Conservation (phyloP, 768 basidiomycete species). For the Suillus variegatus region DNA sequence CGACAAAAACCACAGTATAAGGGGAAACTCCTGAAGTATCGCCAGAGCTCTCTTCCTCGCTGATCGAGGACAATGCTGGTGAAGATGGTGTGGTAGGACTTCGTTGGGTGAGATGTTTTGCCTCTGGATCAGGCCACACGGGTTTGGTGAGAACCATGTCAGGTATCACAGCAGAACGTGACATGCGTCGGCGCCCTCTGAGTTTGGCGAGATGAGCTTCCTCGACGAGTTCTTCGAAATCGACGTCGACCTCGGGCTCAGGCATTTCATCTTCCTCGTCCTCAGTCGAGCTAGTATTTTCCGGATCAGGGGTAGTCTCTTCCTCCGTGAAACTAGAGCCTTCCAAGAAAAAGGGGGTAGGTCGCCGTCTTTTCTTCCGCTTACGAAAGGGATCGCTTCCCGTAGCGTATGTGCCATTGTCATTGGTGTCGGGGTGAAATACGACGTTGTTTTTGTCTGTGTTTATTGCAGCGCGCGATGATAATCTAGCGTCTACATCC, state of each 20-base stretch:
- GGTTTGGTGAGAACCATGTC: neutral
- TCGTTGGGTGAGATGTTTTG: neutral
- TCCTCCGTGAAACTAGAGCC: neutral
- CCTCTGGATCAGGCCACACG: neutral
- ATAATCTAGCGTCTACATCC: neutral
- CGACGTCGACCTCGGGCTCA: neutral
- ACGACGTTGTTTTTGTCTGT: constrained; percentile 12
- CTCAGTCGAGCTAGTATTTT: neutral
- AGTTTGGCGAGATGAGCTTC: constrained; percentile 1
- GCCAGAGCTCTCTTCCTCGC: neutral
- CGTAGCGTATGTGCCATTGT: constrained; percentile 18
- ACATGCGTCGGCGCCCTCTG: neutral
- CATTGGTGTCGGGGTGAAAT: constrained; percentile 19
- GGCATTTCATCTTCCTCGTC: constrained; percentile 3
- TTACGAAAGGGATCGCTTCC: constrained; percentile 9
- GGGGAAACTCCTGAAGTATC: neutral
- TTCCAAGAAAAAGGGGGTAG: neutral
- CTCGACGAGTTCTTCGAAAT: constrained; percentile 4
- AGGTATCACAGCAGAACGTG: neutral
- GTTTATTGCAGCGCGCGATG: neutral
- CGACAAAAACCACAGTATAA: constrained; percentile 1
- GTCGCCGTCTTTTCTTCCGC: constrained; percentile 3
- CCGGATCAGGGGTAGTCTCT: neutral
- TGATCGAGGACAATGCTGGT: neutral
- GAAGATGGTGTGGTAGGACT: neutral